Evolutionary conservation across 2,329 filamentous ascomycete species (phyloP), one percentile per base, ranked within the genome.

Genomic region (Geoglossum cookeanum): DNA sequence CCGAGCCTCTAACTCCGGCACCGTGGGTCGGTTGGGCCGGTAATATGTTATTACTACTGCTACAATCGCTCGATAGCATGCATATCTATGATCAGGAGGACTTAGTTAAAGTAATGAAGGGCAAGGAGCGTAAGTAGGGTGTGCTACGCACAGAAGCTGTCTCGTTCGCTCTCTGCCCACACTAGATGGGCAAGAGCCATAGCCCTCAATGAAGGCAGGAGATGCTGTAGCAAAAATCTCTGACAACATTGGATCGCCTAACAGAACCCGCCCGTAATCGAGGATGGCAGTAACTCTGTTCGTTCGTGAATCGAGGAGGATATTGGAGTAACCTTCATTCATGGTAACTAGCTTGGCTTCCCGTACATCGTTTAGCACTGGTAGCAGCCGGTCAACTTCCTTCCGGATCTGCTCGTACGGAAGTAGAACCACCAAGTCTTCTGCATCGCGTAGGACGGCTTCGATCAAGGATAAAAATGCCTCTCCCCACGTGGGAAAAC

Each of bases 381-480:
- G 63, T 1, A 69, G 68, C 39, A 77, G 68, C 33, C 70, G 70
- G 51, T 63, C 65, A n/a, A 77, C 59, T 56, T 75, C 71, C 58
- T 74, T 69, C 37, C 78, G 72, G 58, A 81, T 74, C 56, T 73
- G 72, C 8, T 74, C 70, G 62, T 80, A 80, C 0, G 78, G 78
- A 5, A 80, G 64, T 58, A 73, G 75, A 61, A 81, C 72, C 11
- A 79, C 73, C 65, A 76, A 75, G 58, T 81, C 78, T 63, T 81
- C 78, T 15, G 73, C 75, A 61, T 81, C 78, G 15, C 76, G 75
- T 29, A 81, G 67, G 7, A 74, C 67, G 9, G 71, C 68, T 63
- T 80, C 78, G 22, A 80, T 67, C 44, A 80, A 69, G 4, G 64
- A 62, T 29, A 72, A 66, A 61, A 80, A 81, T 11, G 73, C 74